These are phyloP conservation scores for Limnanthes douglasii DNA, from an alignment of 345 rosid genomes.

Conservation along the genomic window DNA sequence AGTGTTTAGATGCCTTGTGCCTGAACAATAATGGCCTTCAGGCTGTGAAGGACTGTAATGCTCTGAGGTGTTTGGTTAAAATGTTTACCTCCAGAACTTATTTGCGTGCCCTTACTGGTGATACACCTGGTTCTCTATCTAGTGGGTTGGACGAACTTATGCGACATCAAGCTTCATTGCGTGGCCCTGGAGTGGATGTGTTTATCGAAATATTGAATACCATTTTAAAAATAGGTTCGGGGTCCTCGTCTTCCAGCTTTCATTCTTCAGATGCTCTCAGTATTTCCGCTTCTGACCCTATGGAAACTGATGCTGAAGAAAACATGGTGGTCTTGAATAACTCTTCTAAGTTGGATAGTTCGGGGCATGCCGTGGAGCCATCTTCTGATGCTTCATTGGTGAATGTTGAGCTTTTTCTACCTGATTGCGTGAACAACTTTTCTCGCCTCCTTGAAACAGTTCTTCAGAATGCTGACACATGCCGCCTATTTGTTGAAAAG, in stretches of 20 bases:
- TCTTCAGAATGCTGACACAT: constrained; percentile 93
- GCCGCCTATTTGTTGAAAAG: constrained; percentile 85
- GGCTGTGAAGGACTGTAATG: constrained; percentile 75
- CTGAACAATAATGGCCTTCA: constrained; percentile 78
- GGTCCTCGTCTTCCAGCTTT: constrained; percentile 34
- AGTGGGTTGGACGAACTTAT: constrained; percentile 88
- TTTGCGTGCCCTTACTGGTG: constrained; percentile 72
- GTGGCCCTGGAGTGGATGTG: constrained; percentile 83
- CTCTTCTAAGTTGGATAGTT: constrained; percentile 25
- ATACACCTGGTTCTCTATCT: constrained; percentile 67
- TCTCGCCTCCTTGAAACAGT: constrained; percentile 87
- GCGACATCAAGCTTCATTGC: constrained; percentile 86
- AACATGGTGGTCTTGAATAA: constrained; percentile 17
- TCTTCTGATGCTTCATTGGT: constrained; percentile 35
- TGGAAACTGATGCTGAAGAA: constrained; percentile 81
- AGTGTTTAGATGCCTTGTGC: constrained; percentile 93
- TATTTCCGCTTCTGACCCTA: constrained; percentile 49
- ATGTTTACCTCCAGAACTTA: constrained; percentile 74
- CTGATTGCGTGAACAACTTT: constrained; percentile 65
- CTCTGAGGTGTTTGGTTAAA: constrained; percentile 84
- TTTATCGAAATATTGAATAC: constrained; percentile 63
- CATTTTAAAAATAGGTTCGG: constrained; percentile 51
- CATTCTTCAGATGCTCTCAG: constrained; percentile 23
- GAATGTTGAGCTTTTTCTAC: constrained; percentile 59
- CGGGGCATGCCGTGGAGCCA: constrained; percentile 35